Evolutionary conservation across 768 basidiomycete genomes (phyloP).

Genomic region (Termitomyces heimii): DNA sequence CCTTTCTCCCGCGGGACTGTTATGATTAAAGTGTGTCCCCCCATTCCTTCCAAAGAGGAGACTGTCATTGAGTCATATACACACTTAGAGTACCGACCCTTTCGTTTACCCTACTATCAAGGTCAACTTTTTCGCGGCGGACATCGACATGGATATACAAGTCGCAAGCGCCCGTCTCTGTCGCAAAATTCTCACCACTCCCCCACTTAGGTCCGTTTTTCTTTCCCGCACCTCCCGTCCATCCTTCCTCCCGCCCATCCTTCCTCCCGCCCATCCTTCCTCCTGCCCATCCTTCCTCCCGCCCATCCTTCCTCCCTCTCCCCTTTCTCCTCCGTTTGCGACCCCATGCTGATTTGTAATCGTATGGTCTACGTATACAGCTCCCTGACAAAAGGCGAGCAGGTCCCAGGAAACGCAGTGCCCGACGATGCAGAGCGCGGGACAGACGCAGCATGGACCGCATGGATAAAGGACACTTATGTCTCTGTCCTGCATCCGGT

Average conservation of each 20-base stretch:
- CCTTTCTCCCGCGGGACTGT: constrained; percentile 52
- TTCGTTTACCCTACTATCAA: constrained; percentile 41
- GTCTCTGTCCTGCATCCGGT: constrained; percentile 42
- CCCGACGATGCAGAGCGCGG: constrained; percentile 40
- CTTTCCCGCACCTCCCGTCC: too few relatives aligned
- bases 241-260: too few relatives aligned
- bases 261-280: not conserved
- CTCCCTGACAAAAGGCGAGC: constrained; percentile 20
- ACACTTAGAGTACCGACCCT: constrained; percentile 36
- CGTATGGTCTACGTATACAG: not conserved
- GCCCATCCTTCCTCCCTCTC: too few relatives aligned
- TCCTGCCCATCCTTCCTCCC: too few relatives aligned
- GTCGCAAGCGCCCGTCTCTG: constrained; percentile 40
- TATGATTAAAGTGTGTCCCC: constrained; percentile 30
- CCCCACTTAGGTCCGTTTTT: not conserved
- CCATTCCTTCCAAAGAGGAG: not conserved
- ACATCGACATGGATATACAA: constrained; percentile 45
- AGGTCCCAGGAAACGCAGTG: constrained; percentile 32
- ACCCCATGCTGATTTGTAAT: not conserved
- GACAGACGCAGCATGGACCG: constrained; percentile 37
- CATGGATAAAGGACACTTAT: constrained; percentile 38
- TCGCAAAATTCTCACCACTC: constrained; percentile 17
- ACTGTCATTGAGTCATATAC: not conserved
- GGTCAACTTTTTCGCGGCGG: constrained; percentile 49
- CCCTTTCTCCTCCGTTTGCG: not conserved